A percentile compares a stretch with the other conserved stretches of the same genome.
Evolutionary conservation across 768 basidiomycete genomes (phyloP).

Genomic region (Amanita fuliginea): DNA sequence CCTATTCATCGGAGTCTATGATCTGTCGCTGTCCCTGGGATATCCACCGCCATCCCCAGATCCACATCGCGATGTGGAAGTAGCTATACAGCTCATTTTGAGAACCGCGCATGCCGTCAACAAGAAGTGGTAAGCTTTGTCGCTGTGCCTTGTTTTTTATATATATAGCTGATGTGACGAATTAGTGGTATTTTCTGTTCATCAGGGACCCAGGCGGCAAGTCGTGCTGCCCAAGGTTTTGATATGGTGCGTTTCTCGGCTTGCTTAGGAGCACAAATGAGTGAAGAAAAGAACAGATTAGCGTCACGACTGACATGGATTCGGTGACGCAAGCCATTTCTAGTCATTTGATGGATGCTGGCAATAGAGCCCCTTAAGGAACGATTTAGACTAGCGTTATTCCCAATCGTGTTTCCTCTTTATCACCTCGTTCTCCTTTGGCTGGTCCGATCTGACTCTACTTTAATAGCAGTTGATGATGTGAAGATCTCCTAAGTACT

Average conservation of each 20-base stretch:
- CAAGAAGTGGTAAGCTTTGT: constrained; percentile 47
- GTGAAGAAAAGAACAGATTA: constrained; percentile 26
- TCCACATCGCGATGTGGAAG: constrained; percentile 54
- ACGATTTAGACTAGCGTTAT: too few species aligned
- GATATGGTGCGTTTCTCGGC: constrained; percentile 29
- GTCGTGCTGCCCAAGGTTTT: constrained; percentile 37
- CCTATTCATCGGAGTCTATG: constrained; percentile 48
- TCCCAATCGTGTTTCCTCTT: too few species aligned
- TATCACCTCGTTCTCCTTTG: too few species aligned
- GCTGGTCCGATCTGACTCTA: too few species aligned
- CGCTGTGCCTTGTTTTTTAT: background rate
- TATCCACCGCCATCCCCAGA: constrained; percentile 52
- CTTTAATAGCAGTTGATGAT: too few species aligned
- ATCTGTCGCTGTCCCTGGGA: constrained; percentile 53
- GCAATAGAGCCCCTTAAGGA: too few species aligned
- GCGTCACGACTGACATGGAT: constrained; percentile 32
- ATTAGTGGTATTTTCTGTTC: constrained; percentile 38
- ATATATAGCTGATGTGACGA: background rate
- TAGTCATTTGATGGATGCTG: constrained; percentile 15
- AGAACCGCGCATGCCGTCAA: constrained; percentile 35
- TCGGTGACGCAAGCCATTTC: constrained; percentile 28
- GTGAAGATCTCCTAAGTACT: too few species aligned
- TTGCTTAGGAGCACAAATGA: too few species aligned
- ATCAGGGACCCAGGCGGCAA: constrained; percentile 30
- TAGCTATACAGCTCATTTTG: constrained; percentile 43